These are phyloP conservation scores for Mycena maculata DNA, from an alignment of 768 basidiomycete species.

Conservation along the genomic window DNA sequence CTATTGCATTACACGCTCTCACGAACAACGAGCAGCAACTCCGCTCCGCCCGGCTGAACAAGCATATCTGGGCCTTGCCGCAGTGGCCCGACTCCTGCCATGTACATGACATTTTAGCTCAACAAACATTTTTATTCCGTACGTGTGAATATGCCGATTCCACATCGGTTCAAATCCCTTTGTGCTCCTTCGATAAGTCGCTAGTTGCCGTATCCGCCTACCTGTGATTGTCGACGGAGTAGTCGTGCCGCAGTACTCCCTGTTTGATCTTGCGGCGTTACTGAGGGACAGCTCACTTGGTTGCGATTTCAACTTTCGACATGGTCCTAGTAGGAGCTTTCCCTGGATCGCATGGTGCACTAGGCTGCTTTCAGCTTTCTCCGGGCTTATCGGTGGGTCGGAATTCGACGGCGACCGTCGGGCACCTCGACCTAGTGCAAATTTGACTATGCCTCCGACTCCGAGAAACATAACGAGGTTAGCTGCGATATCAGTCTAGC, in stretches of 20 bases:
- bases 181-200: not conserved
- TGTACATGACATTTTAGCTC: not conserved
- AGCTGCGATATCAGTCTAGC: not conserved
- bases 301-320: constrained; percentile 7
- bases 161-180: not conserved
- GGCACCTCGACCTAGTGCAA: constrained; percentile 13
- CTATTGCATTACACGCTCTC: too few relatives aligned
- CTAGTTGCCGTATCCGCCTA: not conserved
- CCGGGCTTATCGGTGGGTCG: constrained; percentile 19
- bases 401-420: not conserved
- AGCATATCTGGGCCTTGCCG: not conserved
- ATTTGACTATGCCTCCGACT: not conserved
- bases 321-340: not conserved
- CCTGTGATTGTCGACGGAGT: not conserved
- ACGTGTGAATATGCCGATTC: not conserved
- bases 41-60: not conserved
- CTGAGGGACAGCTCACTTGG: not conserved
- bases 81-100: not conserved
- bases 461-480: constrained; percentile 9
- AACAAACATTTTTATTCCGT: not conserved
- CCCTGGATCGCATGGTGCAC: not conserved
- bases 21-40: not conserved
- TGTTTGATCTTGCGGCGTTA: not conserved
- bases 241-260: not conserved
- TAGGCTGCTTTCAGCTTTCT: constrained; percentile 13